A percentile compares a stretch with the other conserved stretches of the same genome.
Conservation (phyloP, 2,329 filamentous ascomycete genomes). For the Colletotrichum chrysophilum region DNA sequence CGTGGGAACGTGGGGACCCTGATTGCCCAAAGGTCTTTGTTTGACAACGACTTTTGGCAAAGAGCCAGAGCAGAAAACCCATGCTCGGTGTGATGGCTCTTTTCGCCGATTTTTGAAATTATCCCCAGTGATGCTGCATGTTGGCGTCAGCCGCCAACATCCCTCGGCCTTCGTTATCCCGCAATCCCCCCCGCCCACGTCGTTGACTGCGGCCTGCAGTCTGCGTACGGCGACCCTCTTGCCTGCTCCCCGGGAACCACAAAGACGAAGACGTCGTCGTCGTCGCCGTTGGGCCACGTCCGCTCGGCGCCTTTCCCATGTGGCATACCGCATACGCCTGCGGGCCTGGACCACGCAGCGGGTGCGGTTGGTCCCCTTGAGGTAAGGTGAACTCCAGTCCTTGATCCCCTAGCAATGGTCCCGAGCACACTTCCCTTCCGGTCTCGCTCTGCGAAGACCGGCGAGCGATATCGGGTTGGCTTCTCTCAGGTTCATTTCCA, state of each 20-base stretch:
- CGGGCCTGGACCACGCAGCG: neutral
- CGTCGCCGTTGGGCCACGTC: neutral
- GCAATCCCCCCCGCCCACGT: neutral
- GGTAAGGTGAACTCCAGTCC: neutral
- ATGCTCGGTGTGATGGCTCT: neutral
- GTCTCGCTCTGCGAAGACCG: conserved; percentile 6
- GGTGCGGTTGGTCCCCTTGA: neutral
- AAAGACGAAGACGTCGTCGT: neutral
- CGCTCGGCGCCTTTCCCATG: neutral
- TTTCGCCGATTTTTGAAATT: neutral
- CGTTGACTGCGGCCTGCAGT: neutral
- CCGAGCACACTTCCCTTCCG: neutral
- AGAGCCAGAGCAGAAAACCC: neutral
- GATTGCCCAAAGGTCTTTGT: neutral
- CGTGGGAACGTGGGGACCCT: conserved; percentile 15
- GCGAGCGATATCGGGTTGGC: neutral
- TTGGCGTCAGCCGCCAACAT: neutral
- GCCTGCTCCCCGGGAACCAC: neutral
- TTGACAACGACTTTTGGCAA: neutral
- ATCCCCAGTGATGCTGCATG: neutral
- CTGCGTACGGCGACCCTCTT: neutral
- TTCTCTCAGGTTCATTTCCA: neutral
- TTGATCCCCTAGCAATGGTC: neutral
- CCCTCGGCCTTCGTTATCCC: neutral
- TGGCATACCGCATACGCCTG: neutral